Conservation (phyloP, 2,329 filamentous ascomycete species). For the Davidsoniella virescens region DNA sequence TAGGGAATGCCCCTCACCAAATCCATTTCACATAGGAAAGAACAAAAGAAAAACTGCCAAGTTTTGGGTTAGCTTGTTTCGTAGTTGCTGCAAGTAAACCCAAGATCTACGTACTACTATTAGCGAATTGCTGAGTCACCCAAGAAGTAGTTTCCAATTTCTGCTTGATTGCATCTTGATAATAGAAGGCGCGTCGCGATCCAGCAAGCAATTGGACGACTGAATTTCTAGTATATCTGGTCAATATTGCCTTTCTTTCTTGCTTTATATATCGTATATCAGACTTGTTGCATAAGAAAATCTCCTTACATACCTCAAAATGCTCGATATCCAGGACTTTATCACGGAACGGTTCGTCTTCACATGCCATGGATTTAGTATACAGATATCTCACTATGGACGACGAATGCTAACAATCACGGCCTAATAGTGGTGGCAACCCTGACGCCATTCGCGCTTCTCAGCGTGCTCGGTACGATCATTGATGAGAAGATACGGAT, state of each 20-base stretch:
- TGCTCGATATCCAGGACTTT: conserved; percentile 67
- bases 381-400: not conserved
- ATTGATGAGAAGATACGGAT: not conserved
- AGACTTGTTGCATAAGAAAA: not conserved
- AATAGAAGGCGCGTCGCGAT: not conserved
- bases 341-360: conserved; percentile 44
- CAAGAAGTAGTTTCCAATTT: not conserved
- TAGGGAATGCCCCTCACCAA: no score
- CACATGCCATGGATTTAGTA: not conserved
- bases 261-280: not conserved
- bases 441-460: conserved; percentile 84
- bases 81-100: no score
- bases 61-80: no score
- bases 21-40: no score
- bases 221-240: no score
- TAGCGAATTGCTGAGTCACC: not conserved
- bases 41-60: no score
- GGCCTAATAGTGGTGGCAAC: conserved; percentile 53
- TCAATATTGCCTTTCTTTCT: not conserved
- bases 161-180: not conserved
- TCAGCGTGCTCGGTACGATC: conserved; percentile 55
- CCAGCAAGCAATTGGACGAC: not conserved
- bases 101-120: no score
- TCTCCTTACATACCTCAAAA: conserved; percentile 20
- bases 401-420: not conserved